Percentiles rank a stretch among this genome's conserved stretches.
These are phyloP conservation scores for Pneumocystis wakefieldiae DNA, from an alignment of 1,139 yeast species.

Conservation along the genomic window DNA sequence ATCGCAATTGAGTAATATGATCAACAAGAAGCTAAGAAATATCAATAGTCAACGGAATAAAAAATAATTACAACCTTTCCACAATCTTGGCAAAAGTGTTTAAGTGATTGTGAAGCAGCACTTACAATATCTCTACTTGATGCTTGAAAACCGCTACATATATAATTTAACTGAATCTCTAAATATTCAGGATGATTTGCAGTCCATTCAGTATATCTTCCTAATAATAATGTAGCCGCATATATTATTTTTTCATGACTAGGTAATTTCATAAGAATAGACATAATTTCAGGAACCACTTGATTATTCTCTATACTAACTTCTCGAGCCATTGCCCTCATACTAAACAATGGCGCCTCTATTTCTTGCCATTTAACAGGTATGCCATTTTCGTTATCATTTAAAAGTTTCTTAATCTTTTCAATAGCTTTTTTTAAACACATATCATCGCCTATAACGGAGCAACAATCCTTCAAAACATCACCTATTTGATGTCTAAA, in stretches of 20 bases:
- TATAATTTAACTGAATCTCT: slow-evolving; percentile 71
- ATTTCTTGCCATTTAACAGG: slow-evolving; percentile 58
- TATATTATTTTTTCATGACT: slow-evolving; percentile 78
- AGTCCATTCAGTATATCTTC: slow-evolving; percentile 94
- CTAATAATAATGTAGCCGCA: slow-evolving; percentile 82
- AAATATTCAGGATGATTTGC: slow-evolving; percentile 66
- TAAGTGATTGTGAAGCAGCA: slow-evolving; percentile 87
- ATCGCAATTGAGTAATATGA: slow-evolving; percentile 60
- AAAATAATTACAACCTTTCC: slow-evolving; percentile 23
- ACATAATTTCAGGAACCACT: slow-evolving; percentile 68
- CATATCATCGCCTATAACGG: slow-evolving; percentile 61
- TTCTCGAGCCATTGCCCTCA: slow-evolving; percentile 92
- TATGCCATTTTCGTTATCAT: slow-evolving; percentile 21
- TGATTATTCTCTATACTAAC: slow-evolving; percentile 53
- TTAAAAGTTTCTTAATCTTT: slow-evolving; percentile 33
- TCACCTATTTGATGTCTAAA: slow-evolving; percentile 96
- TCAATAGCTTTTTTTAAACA: slow-evolving; percentile 53
- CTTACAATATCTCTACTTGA: slow-evolving; percentile 43
- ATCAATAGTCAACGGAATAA: background rate
- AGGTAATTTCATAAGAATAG: slow-evolving; percentile 52
- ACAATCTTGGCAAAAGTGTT: slow-evolving; percentile 92
- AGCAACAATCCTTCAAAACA: slow-evolving; percentile 85
- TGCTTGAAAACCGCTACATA: slow-evolving; percentile 56
- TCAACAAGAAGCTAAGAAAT: slow-evolving; percentile 35
- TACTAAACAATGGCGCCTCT: slow-evolving; percentile 79